Evolutionary conservation across 176 grass and related monocot species (phyloP), one percentile per base, ranked within the genome.

Genomic region (Cocos nucifera): DNA sequence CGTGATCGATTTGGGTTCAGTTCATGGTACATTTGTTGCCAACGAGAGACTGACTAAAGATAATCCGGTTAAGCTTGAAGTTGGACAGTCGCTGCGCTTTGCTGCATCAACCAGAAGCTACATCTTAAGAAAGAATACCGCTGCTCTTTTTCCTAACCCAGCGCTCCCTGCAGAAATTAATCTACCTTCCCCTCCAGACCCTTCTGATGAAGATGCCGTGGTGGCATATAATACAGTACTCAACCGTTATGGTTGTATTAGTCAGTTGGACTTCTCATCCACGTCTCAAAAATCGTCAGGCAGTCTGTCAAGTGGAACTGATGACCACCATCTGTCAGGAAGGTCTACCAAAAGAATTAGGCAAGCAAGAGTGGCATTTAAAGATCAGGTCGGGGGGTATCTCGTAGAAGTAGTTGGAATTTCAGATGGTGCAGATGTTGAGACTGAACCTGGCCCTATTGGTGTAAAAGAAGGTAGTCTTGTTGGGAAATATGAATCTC

Each of bases 401-500:
- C 21, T 21, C 1, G 21, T 21, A 0, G 21, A 21, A 21, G 21
- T 21, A 21, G 21, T 21, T 21, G 21, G 21, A 21, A 21, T 21
- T 21, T 21, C 21, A 21, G 21, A 21, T 21, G 8, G 92, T 3
- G 78, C 73, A 17, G 87, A 90, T 82, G 83, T 97, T 66, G 92
- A 86, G 69, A 89, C 87, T 72, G 86, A 79, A 61, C 92, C 87
- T 27, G 87, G 92, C 44, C 92, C 92, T 51, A 57, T 97, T 63
- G 92, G 87, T 59, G 87, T 97, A 21, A 97, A 91, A 58, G 92
- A 97, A 77, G 92, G 92, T 58, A 91, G 81, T 80, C 86, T 97
- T 66, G 92, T 91, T 66, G 92, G 92, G 3, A 91, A 97, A 62
- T 97, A 97, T 10, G 87, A 97, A 73, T 97, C 92, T 75, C 86